A percentile compares a stretch with the other conserved stretches of the same genome.
phyloP scores from a whole-genome alignment of 805 yeast genomes.

The Ogataea corticis region DNA sequence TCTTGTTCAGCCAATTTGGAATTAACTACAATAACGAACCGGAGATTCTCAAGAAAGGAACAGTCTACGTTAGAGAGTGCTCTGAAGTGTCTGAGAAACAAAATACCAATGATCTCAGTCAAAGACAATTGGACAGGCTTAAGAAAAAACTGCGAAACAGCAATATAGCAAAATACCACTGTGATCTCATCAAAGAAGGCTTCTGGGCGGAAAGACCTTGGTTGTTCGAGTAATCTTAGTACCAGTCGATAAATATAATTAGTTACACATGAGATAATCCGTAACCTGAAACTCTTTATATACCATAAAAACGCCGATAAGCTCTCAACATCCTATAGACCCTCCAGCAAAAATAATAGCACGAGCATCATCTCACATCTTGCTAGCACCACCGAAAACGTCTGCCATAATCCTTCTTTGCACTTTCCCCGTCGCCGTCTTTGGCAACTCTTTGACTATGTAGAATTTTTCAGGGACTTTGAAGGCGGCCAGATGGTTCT shows the following conservation, averaged over 20 bases:
- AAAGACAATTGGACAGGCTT: conserved; percentile 51
- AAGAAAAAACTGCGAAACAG: conserved; percentile 52
- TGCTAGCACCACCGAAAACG: conserved; percentile 44
- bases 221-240: conserved; percentile 18
- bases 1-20: conserved; percentile 72
- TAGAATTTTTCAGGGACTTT: conserved; percentile 61
- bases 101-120: conserved; percentile 22
- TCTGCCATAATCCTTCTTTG: conserved; percentile 65
- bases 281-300: no score
- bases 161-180: conserved; percentile 46
- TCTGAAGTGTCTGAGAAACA: conserved; percentile 1
- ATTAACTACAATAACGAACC: conserved; percentile 91
- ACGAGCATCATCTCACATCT: conserved; percentile 21
- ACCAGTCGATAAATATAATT: no score
- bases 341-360: no score
- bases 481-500: conserved; percentile 50
- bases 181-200: conserved; percentile 61
- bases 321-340: no score
- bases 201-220: conserved; percentile 60
- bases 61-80: conserved; percentile 54
- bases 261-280: no score
- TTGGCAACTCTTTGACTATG: conserved; percentile 64
- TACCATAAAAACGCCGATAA: no score
- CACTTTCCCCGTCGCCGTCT: conserved; percentile 77
- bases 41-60: conserved; percentile 86